Evolutionary conservation across 345 rosid species (phyloP).

Genomic region (Eucalyptus polyanthemos): DNA sequence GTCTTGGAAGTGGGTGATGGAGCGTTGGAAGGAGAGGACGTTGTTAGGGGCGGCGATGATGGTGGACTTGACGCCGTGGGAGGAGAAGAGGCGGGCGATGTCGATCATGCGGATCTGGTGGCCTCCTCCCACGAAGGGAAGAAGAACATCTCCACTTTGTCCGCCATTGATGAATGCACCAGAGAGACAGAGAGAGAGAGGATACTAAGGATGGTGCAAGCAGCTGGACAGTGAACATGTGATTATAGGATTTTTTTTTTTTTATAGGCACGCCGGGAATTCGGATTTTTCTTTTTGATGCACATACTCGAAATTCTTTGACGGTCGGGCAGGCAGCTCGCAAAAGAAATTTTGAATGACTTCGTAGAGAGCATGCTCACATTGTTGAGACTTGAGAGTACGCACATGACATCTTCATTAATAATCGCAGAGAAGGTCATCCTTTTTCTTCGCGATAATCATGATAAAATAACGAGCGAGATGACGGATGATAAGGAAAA

Average conservation of each 20-base stretch:
- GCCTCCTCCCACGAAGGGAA: conserved; percentile 24
- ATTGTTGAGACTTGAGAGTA: no score
- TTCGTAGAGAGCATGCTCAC: background rate
- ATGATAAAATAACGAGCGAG: background rate
- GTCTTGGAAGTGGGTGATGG: background rate
- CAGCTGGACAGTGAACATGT: no score
- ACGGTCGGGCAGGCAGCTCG: no score
- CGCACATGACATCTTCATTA: background rate
- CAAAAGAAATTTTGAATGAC: background rate
- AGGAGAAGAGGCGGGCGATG: conserved; percentile 24
- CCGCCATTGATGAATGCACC: background rate
- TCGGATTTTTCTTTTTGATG: background rate
- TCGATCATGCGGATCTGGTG: conserved; percentile 30
- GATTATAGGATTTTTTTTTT: no score
- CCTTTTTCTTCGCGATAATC: background rate
- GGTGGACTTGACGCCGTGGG: conserved; percentile 13
- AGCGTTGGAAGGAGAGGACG: conserved; percentile 2
- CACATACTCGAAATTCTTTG: background rate
- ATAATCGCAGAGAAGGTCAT: background rate
- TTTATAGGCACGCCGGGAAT: no score
- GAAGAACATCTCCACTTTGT: conserved; percentile 15
- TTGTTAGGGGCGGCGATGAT: conserved; percentile 8
- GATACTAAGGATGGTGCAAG: background rate
- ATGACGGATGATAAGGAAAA: background rate
- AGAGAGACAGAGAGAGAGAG: background rate